These are phyloP conservation scores for Sporopachydermia quercuum DNA, from an alignment of 805 yeast genomes.

Conservation along the genomic window DNA sequence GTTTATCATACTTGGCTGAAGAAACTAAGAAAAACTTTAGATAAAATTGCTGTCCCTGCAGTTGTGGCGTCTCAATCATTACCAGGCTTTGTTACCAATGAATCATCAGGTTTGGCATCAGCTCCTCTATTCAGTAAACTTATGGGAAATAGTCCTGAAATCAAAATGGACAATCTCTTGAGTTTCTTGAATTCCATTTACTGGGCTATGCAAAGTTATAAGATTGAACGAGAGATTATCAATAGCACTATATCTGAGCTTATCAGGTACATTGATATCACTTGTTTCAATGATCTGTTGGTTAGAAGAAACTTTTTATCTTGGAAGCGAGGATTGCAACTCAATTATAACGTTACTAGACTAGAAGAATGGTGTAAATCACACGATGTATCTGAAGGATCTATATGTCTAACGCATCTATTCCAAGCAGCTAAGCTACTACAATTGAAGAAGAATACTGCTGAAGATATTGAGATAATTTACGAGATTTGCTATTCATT, in stretches of 20 bases:
- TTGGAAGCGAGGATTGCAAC: conserved; percentile 96
- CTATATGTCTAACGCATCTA: conserved; percentile 69
- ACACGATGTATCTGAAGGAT: conserved; percentile 80
- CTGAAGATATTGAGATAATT: conserved; percentile 80
- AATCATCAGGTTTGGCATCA: conserved; percentile 29
- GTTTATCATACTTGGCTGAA: conserved; percentile 96
- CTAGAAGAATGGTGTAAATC: conserved; percentile 97
- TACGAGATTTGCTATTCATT: conserved; percentile 90
- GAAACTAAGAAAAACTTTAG: conserved; percentile 80
- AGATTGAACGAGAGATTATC: conserved; percentile 72
- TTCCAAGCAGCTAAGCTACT: conserved; percentile 86
- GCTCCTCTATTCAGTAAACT: conserved; percentile 72
- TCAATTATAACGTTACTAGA: conserved; percentile 91
- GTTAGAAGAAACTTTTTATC: conserved; percentile 90
- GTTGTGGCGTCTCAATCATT: conserved; percentile 87
- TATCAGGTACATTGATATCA: conserved; percentile 76
- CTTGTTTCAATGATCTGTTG: conserved; percentile 87
- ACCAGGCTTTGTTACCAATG: conserved; percentile 91
- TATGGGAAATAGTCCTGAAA: conserved; percentile 48
- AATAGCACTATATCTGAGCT: conserved; percentile 74
- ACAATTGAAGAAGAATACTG: conserved; percentile 80
- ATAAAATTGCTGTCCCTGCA: conserved; percentile 87
- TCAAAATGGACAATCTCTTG: conserved; percentile 89
- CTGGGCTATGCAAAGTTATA: conserved; percentile 87
- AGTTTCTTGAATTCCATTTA: conserved; percentile 79